phyloP scores from a whole-genome alignment of 805 yeast species.

The Wickerhamomyces xylosicus region DNA sequence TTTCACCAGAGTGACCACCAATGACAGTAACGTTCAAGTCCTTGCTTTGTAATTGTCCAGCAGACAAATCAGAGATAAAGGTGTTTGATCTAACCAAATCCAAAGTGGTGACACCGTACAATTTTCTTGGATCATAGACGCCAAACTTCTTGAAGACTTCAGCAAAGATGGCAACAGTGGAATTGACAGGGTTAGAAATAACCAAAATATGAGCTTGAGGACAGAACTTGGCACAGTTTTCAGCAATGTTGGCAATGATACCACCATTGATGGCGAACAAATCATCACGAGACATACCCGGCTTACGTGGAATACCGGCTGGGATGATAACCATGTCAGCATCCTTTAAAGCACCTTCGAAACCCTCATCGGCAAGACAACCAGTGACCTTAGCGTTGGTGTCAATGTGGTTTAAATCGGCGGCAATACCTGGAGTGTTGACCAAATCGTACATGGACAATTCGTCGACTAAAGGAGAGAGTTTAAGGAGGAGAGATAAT shows the following conservation, averaged over 20 bases:
- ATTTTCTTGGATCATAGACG: constrained; percentile 63
- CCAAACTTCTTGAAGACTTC: constrained; percentile 67
- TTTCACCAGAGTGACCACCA: constrained; percentile 82
- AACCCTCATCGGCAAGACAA: constrained; percentile 57
- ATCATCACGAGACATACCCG: constrained; percentile 85
- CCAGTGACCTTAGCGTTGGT: constrained; percentile 59
- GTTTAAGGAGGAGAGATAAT: constrained; percentile 53
- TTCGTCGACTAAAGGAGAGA: constrained; percentile 61
- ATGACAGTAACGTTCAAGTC: constrained; percentile 51
- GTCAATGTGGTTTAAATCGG: constrained; percentile 72
- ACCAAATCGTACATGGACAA: constrained; percentile 65
- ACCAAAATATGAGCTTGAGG: constrained; percentile 60
- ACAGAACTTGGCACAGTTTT: constrained; percentile 52
- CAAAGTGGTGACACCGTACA: constrained; percentile 77
- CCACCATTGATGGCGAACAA: constrained; percentile 78
- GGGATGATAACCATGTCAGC: constrained; percentile 85
- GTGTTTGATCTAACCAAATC: constrained; percentile 72
- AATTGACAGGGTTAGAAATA: constrained; percentile 78
- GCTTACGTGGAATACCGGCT: constrained; percentile 85
- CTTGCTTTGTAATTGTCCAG: constrained; percentile 8
- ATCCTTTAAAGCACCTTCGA: constrained; percentile 60
- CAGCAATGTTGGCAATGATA: constrained; percentile 68
- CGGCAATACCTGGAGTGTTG: constrained; percentile 74
- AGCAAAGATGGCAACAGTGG: constrained; percentile 76
- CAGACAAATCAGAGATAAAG: constrained; percentile 21